Evolutionary conservation across 371 early-diverging fungal species (phyloP).

Genomic region (Mortierella sp.): DNA sequence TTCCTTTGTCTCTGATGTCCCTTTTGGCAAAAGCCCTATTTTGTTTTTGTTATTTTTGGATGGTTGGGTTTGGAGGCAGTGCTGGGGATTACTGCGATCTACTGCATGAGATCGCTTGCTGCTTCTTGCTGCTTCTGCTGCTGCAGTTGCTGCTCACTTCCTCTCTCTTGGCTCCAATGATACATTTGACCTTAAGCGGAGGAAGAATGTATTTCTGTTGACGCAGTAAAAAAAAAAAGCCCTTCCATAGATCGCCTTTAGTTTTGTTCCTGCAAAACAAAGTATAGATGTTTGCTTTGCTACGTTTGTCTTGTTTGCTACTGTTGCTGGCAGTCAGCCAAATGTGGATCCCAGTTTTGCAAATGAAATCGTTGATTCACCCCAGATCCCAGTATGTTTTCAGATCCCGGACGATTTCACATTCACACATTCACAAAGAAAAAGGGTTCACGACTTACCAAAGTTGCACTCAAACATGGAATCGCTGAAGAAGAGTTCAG

Average conservation of each 20-base stretch:
- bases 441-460: slow-evolving; percentile 59
- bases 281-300: neutral
- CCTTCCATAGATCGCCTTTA: neutral
- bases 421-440: neutral
- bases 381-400: slow-evolving; percentile 11
- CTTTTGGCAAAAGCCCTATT: neutral
- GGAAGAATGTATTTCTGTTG: slow-evolving; percentile 10
- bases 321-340: neutral
- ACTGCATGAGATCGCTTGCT: slow-evolving; percentile 3
- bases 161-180: neutral
- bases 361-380: neutral
- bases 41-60: slow-evolving; percentile 21
- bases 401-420: neutral
- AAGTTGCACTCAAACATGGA: slow-evolving; percentile 72
- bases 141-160: neutral
- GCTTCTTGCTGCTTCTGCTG: neutral
- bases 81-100: slow-evolving; percentile 3
- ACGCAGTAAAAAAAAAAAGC: slow-evolving; percentile 1
- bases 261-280: neutral
- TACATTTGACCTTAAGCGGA: slow-evolving; percentile 5
- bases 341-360: neutral
- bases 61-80: neutral
- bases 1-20: neutral
- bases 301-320: neutral
- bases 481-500: slow-evolving; percentile 71